phyloP scores from a whole-genome alignment of 805 yeast genomes.

The Millerozyma acaciae region DNA sequence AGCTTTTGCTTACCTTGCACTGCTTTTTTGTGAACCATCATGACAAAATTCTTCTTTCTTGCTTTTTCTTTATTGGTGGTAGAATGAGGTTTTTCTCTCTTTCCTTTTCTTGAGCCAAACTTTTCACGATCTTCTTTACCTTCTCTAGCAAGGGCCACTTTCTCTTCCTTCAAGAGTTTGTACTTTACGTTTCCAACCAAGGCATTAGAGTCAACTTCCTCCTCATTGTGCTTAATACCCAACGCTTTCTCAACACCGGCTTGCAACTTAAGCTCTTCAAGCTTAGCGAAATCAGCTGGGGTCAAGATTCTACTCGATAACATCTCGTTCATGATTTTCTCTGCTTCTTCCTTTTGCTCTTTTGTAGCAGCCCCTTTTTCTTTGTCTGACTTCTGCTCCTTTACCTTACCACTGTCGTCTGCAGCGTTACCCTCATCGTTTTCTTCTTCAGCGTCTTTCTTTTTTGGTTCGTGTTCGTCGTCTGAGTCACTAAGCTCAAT shows the following conservation, averaged over 20 bases:
- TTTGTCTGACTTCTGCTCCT: constrained; percentile 25
- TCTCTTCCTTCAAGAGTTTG: constrained; percentile 87
- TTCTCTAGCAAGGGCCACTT: constrained; percentile 79
- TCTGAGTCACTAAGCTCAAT: constrained; percentile 51
- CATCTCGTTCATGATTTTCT: constrained; percentile 44
- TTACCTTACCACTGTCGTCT: constrained; percentile 22
- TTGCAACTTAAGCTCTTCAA: constrained; percentile 78
- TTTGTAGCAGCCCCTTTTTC: constrained; percentile 14
- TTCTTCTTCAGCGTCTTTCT: constrained; percentile 11
- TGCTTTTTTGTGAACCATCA: constrained; percentile 94
- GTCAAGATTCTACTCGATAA: constrained; percentile 80
- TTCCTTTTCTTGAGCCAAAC: constrained; percentile 85
- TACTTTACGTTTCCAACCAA: constrained; percentile 76
- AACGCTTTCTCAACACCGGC: constrained; percentile 82
- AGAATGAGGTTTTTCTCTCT: constrained; percentile 69
- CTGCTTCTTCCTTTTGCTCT: constrained; percentile 16
- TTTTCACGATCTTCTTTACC: constrained; percentile 92
- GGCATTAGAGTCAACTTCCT: constrained; percentile 72
- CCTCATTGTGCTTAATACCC: constrained; percentile 64
- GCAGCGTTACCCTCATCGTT: constrained; percentile 33
- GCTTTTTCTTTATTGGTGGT: constrained; percentile 96
- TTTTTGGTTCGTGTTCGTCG: constrained; percentile 41
- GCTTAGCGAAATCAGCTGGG: constrained; percentile 96
- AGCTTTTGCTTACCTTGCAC: constrained; percentile 92
- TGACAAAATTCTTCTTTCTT: constrained; percentile 96